Conservation (phyloP, 2,329 filamentous ascomycete genomes). For the Pseudogymnoascus sp. region DNA sequence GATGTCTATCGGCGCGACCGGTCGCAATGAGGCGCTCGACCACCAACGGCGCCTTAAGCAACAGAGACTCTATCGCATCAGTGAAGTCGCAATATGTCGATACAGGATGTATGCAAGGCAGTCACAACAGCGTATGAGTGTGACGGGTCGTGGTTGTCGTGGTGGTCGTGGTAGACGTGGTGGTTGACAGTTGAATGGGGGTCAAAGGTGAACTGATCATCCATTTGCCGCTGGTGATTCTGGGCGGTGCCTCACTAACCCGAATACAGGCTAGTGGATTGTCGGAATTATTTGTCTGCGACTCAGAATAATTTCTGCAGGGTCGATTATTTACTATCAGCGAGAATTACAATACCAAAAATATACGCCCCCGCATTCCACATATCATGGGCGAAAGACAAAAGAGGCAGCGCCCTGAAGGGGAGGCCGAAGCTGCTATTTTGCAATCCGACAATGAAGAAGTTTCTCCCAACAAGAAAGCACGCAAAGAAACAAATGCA, state of each 20-base stretch:
- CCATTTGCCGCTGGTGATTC: constrained; percentile 4
- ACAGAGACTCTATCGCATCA: constrained; percentile 3
- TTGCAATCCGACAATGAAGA: constrained; percentile 15
- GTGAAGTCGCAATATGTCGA: constrained; percentile 2
- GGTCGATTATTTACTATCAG: constrained; percentile 8
- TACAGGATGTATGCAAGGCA: neutral
- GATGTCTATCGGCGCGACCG: constrained; percentile 5
- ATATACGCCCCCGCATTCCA: neutral
- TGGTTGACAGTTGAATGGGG: constrained; percentile 3
- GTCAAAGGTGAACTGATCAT: constrained; percentile 4
- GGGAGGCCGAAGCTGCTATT: constrained; percentile 16
- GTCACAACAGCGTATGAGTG: neutral
- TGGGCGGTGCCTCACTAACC: constrained; percentile 8
- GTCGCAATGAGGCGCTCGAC: constrained; percentile 8
- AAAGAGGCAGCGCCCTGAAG: constrained; percentile 25
- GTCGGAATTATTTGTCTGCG: constrained; percentile 10
- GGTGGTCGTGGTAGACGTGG: neutral
- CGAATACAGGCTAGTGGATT: neutral
- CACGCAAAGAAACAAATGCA: constrained; percentile 46
- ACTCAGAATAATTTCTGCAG: constrained; percentile 9
- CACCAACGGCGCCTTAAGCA: constrained; percentile 1
- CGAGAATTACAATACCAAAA: neutral
- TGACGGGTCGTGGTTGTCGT: neutral
- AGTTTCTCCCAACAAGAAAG: constrained; percentile 43
- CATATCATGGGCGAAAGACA: constrained; percentile 9